A percentile compares a stretch with the other conserved stretches of the same genome.
phyloP scores from a whole-genome alignment of 495 filamentous ascomycete genomes.

The Emericellopsis terricola region DNA sequence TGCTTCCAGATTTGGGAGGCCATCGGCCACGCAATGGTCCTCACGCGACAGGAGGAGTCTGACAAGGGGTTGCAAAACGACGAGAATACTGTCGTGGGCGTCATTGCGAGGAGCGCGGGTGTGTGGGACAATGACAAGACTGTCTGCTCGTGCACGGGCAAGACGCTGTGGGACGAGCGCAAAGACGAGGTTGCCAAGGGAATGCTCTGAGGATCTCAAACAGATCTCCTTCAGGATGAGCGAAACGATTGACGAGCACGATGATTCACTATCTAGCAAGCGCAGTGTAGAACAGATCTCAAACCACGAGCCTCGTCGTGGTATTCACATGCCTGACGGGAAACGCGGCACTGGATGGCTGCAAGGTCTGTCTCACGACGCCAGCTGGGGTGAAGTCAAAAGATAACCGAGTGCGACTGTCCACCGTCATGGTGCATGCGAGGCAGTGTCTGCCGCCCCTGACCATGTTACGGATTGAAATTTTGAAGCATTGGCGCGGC shows the following conservation, averaged over 20 bases:
- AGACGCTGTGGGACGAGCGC: constrained; percentile 95
- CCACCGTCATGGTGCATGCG: too few relatives aligned
- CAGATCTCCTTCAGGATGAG: not conserved
- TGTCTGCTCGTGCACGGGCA: constrained; percentile 84
- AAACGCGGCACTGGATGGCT: too few relatives aligned
- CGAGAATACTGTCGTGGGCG: constrained; percentile 69
- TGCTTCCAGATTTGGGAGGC: constrained; percentile 85
- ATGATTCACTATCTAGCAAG: too few relatives aligned
- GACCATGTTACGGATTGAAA: too few relatives aligned
- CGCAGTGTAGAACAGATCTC: too few relatives aligned
- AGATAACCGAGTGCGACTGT: too few relatives aligned
- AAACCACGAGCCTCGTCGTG: too few relatives aligned
- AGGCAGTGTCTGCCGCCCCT: too few relatives aligned
- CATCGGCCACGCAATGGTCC: constrained; percentile 78
- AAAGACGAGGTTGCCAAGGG: constrained; percentile 75
- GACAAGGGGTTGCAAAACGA: constrained; percentile 44
- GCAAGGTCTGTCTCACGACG: too few relatives aligned
- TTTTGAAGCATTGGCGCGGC: too few relatives aligned
- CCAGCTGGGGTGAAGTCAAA: too few relatives aligned
- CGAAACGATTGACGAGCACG: not conserved
- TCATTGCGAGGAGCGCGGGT: constrained; percentile 85
- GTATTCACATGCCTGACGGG: too few relatives aligned
- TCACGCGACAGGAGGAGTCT: constrained; percentile 41
- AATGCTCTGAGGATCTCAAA: constrained; percentile 43
- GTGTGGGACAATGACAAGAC: constrained; percentile 99